These are phyloP conservation scores for Botryotinia globosa DNA, from an alignment of 2,329 filamentous ascomycete genomes.

Conservation along the genomic window DNA sequence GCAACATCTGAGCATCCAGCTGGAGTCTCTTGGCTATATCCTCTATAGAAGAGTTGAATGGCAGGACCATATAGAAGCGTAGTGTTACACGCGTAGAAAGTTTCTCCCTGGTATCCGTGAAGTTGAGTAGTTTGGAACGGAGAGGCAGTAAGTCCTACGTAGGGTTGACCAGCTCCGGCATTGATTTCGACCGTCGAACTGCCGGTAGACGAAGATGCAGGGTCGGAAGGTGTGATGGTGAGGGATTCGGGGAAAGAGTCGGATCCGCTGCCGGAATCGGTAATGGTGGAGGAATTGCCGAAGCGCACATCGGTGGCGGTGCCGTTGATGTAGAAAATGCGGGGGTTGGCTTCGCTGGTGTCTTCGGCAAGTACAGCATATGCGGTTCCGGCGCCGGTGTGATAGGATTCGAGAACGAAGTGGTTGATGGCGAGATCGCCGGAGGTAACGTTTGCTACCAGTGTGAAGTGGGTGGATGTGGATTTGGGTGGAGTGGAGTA, in stretches of 20 bases:
- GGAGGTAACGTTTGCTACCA: constrained; percentile 47
- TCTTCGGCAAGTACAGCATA: constrained; percentile 41
- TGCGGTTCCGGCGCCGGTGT: constrained; percentile 44
- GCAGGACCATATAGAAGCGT: constrained; percentile 44
- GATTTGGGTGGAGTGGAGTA: constrained; percentile 25
- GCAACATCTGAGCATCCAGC: constrained; percentile 44
- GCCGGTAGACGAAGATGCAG: constrained; percentile 6
- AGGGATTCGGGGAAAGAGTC: constrained; percentile 40
- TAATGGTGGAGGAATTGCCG: constrained; percentile 40
- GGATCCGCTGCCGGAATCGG: constrained; percentile 40
- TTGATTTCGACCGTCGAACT: constrained; percentile 40
- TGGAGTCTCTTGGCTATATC: constrained; percentile 40
- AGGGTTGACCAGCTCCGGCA: constrained; percentile 41
- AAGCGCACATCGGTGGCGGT: constrained; percentile 41
- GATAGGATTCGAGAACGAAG: constrained; percentile 43
- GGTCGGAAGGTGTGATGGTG: constrained; percentile 39
- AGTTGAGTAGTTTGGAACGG: constrained; percentile 40
- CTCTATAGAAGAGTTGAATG: constrained; percentile 41
- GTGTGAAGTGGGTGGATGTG: constrained; percentile 38
- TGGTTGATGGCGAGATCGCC: constrained; percentile 42
- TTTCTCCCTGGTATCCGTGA: constrained; percentile 35
- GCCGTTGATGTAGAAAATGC: constrained; percentile 51
- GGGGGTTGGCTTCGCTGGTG: constrained; percentile 25
- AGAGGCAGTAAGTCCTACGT: constrained; percentile 40
- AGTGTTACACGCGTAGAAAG: constrained; percentile 46